phyloP scores from a whole-genome alignment of 2,329 filamentous ascomycete genomes.

The Boeremia lycopersici region DNA sequence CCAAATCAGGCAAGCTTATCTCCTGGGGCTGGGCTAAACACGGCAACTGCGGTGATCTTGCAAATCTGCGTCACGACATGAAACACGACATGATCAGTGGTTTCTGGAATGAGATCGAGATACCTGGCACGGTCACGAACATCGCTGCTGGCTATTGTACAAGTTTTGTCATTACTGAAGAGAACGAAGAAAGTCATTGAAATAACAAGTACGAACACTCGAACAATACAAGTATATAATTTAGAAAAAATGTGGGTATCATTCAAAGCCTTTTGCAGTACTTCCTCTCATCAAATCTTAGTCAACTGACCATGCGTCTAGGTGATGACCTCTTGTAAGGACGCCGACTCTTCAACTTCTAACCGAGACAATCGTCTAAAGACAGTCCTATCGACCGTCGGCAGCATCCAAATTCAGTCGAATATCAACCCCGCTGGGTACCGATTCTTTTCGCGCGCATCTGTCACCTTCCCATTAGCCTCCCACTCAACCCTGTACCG shows the following conservation, averaged over 20 bases:
- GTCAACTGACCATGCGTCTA: conserved; percentile 1
- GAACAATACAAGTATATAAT: neutral
- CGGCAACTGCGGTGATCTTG: conserved; percentile 78
- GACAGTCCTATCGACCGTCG: neutral
- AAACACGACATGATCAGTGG: conserved; percentile 39
- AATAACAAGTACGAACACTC: neutral
- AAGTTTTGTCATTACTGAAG: conserved; percentile 32
- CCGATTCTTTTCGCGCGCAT: conserved; percentile 11
- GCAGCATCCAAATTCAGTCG: neutral
- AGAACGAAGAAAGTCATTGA: neutral
- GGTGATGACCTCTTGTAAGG: neutral
- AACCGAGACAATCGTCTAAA: neutral
- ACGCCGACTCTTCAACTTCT: neutral
- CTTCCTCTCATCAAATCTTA: neutral
- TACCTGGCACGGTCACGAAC: conserved; percentile 28
- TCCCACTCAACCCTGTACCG: conserved; percentile 18
- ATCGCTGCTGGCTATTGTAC: conserved; percentile 38
- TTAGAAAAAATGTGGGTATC: neutral
- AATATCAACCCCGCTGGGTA: conserved; percentile 9
- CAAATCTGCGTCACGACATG: conserved; percentile 14
- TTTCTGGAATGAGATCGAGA: conserved; percentile 36
- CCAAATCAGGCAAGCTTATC: conserved; percentile 68
- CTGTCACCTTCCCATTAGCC: conserved; percentile 16
- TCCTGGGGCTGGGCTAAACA: conserved; percentile 98
- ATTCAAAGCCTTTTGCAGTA: neutral